Evolutionary conservation across 2,329 filamentous ascomycete genomes (phyloP), one percentile per base, ranked within the genome.

Genomic region (Didymella glomerata): DNA sequence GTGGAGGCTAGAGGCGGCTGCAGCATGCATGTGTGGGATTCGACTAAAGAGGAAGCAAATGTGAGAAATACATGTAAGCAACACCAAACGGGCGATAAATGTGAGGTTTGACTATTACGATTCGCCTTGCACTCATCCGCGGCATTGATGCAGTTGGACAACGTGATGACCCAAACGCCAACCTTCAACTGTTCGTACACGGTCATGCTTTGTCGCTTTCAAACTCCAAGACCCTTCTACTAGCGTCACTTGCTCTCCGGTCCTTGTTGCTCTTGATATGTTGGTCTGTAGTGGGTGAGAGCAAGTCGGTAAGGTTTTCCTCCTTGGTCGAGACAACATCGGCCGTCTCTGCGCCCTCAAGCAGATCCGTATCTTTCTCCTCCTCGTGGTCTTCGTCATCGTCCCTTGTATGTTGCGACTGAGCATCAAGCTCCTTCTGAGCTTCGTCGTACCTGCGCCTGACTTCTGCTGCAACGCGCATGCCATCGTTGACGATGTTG

Each of bases 401-500:
- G 63, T 81, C 82, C 69, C 89, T 82, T 34, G 74, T 75, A 1
- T 85, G 85, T n/a, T 68, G 66, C 1, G 88, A 78, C 60, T 93
- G 93, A 77, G 89, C 90, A 78, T 97, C 94, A 65, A 97, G 80
- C 73, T 98, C 94, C 68, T 88, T 89, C 77, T 97, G 93, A 3
- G 94, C 94, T 75, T 99, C 95, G 63, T 99, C 94, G 90, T 98
- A 97, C 44, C 93, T 85, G 69, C 93, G 87, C 66, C 91, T 85
- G 50, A 99, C 94, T 76, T 99, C 95, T 0, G 90, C 91, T 0
- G 95, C 95, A 58, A 98, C 94, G 32, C 94, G 89, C 88, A 98
- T 97, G 41, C 95, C 95, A 74, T 99, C 95, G 1, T 91, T 96
- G 64, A 98, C 95, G 69, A 99, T 98, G 69, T 96, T 97, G 80